A percentile compares a stretch with the other conserved stretches of the same genome.
phyloP scores from a whole-genome alignment of 2,329 filamentous ascomycete species.

The Orbilia brochopaga region DNA sequence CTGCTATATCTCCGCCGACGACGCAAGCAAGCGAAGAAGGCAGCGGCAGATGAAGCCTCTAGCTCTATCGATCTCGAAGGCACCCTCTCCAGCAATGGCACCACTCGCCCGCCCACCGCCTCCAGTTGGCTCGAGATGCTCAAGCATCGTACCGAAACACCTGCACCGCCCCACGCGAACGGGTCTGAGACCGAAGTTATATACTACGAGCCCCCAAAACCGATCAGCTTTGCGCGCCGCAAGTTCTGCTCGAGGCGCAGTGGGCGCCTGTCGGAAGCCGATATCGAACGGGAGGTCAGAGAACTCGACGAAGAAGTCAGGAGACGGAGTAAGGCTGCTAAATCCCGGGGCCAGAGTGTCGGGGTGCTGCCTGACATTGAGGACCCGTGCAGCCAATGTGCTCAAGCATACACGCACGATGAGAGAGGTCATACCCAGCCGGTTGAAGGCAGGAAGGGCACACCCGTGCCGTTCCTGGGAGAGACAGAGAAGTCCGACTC shows the following conservation, averaged over 20 bases:
- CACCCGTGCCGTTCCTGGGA: conserved; percentile 36
- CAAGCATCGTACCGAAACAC: conserved; percentile 45
- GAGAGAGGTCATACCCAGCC: conserved; percentile 46
- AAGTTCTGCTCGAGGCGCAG: conserved; percentile 35
- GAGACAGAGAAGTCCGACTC: conserved; percentile 10
- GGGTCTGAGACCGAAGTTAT: conserved; percentile 23
- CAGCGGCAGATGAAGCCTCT: conserved; percentile 5
- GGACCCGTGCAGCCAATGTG: conserved; percentile 39
- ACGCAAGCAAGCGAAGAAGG: conserved; percentile 13
- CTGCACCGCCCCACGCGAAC: conserved; percentile 34
- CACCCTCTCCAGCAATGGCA: conserved; percentile 13
- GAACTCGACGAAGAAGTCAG: conserved; percentile 46
- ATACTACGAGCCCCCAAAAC: conserved; percentile 47
- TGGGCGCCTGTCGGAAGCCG: conserved; percentile 32
- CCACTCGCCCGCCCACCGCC: conserved; percentile 43
- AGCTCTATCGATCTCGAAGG: conserved; percentile 26
- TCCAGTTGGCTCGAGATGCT: conserved; percentile 48
- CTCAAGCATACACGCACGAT: conserved; percentile 38
- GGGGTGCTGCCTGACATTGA: conserved; percentile 39
- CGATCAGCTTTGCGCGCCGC: conserved; percentile 25
- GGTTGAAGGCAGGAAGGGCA: conserved; percentile 40
- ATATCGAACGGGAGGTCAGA: conserved; percentile 42
- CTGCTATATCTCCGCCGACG: conserved; percentile 28
- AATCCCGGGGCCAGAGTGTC: conserved; percentile 36
- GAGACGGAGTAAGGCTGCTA: conserved; percentile 33